Base-by-base conservation (phyloP, 1,139 yeast genomes). In the Candida tropicalis region DNA sequence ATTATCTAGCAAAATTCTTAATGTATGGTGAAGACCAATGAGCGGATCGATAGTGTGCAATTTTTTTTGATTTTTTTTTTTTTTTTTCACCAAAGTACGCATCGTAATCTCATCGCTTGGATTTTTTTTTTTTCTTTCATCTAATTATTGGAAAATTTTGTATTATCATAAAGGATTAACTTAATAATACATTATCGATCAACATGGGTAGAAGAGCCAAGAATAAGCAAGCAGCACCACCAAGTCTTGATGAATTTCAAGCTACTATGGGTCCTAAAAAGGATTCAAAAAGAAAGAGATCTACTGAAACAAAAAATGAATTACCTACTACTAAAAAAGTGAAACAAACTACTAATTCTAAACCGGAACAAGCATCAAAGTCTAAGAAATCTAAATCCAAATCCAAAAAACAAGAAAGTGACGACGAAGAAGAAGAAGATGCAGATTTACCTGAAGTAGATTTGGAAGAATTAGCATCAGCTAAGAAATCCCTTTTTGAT, bases 201-300 rank as follows among this genome's bases (percentile, higher is more conserved):
- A 59, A 45, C 46, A 89, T 89, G 97, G 97, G 97, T 63, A 85
- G 96, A 80, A 84, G 88, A 74, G 87, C 89, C 47, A 87, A 84
- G 70, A 85, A 87, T 60, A 90, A 87, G 75, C 97, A 90, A 70
- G 91, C 88, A 26, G 87, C 79, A 47, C 97, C 97, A 54, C 97
- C 97, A 34, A 61, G 87, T 10, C 73, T 82, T 51, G 98, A 90
- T 36, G 96, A 90, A 58, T 84, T 90, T 61, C 81, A 82, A 52
- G 79, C 79, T 10, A 72, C 65, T 43, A 82, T 80, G 54, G 15
- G 10, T 8, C 77, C 73, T 37, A 79, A 74, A 58, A 75, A 70
- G 53, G 73, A 70, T 20, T 49, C 53, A 38, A 64, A 67, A 50
- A 66, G 70, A 53, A 66, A 58, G 55, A 64, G 62, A 34, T 18